Base-by-base conservation (phyloP, 139 green algal genomes). In the Diplosphaera chodatii region DNA sequence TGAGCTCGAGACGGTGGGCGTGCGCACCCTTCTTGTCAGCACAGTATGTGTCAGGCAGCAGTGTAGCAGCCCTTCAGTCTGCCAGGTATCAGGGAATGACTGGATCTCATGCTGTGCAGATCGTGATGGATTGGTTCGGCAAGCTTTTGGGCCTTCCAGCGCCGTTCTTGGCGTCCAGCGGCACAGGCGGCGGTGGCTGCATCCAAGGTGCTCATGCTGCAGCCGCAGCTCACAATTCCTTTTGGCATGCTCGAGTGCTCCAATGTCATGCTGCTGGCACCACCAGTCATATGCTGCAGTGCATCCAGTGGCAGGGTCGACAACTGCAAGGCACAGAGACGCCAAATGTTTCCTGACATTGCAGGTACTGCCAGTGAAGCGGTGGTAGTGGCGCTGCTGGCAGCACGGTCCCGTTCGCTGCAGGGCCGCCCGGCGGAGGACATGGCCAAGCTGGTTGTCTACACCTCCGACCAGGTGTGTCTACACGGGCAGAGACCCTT, bases 71-170 rank as follows among this genome's bases (percentile, higher is more conserved):
- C n/a, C n/a, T n/a, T n/a, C n/a, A n/a, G n/a, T n/a, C n/a, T n/a
- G n/a, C n/a, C n/a, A n/a, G n/a, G n/a, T n/a, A n/a, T n/a, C n/a
- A n/a, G n/a, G n/a, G n/a, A n/a, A n/a, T n/a, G n/a, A n/a, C n/a
- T n/a, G n/a, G n/a, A n/a, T n/a, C n/a, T n/a, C n/a, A n/a, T n/a
- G n/a, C n/a, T n/a, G n/a, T 40, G 6, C 84, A 89, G 83, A 75
- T 88, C 2, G 85, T 89, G 73, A 82, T 96, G 76, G 90, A 96
- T 79, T 96, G 90, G 90, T 64, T 96, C 37, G 91, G 64, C 15
- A 72, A 88, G 72, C 83, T 93, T 34, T 80, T 91, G 63, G 75
- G 74, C n/a, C 81, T 96, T 30, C 91, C 91, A 0, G 22, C 40
- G 6, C 59, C 48, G 27, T 96, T 94, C 75, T 56, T 84, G 30